Evolutionary conservation across 202 grass and related monocot genomes (phyloP).

Genomic region (Hordeum pubiflorum): DNA sequence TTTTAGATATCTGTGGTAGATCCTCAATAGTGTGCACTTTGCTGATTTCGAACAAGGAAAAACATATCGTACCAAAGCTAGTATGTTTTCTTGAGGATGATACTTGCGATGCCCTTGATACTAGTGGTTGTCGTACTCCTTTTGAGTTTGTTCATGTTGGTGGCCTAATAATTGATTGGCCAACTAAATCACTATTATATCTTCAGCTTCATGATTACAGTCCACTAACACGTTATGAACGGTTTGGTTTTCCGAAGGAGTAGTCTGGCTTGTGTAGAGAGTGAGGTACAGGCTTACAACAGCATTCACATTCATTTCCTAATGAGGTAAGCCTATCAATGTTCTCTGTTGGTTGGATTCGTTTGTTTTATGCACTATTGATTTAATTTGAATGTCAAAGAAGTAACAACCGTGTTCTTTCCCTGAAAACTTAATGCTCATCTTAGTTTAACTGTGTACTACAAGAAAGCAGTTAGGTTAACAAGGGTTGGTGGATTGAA

Average conservation of each 20-base stretch:
- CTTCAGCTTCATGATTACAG: constrained; percentile 30
- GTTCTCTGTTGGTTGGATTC: constrained; percentile 17
- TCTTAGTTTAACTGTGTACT: constrained; percentile 4
- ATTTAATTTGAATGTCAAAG: constrained; percentile 31
- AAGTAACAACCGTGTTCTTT: constrained; percentile 5
- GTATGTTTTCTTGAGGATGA: neutral
- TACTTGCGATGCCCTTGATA: constrained; percentile 4
- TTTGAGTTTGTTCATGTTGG: constrained; percentile 31
- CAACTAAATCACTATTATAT: constrained; percentile 37
- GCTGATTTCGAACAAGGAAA: neutral
- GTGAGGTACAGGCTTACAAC: neutral
- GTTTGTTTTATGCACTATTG: constrained; percentile 13
- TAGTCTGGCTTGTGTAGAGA: constrained; percentile 21
- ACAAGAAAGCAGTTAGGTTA: neutral
- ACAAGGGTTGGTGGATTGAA: neutral
- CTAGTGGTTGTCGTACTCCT: neutral
- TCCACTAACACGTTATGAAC: constrained; percentile 12
- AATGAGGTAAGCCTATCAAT: constrained; percentile 22
- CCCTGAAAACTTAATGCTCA: constrained; percentile 5
- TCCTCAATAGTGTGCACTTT: neutral
- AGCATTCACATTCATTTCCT: constrained; percentile 18
- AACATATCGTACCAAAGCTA: neutral
- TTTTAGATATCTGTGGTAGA: neutral
- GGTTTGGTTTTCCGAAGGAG: constrained; percentile 12
- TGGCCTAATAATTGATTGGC: constrained; percentile 16